Evolutionary conservation across 139 green algal genomes (phyloP).

Genomic region (Trebouxia sp.): DNA sequence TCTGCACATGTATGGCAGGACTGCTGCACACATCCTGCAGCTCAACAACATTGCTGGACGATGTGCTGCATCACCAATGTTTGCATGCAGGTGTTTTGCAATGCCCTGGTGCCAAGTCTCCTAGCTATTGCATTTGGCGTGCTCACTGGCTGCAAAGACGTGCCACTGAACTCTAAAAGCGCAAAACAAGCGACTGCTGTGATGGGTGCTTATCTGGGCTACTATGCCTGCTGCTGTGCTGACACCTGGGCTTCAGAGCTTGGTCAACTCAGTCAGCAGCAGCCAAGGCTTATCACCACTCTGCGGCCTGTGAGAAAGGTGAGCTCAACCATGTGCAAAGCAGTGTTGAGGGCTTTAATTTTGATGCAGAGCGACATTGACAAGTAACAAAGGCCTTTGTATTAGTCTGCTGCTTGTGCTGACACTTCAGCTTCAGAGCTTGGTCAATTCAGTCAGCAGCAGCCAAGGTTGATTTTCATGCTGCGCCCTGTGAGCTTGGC

Average conservation of each 20-base stretch:
- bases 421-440: slow-evolving; percentile 95
- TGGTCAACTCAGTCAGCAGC: slow-evolving; percentile 66
- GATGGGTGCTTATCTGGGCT: slow-evolving; percentile 34
- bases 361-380: no score
- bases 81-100: slow-evolving; percentile 46
- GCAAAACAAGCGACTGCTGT: not conserved
- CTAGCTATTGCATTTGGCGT: slow-evolving; percentile 29
- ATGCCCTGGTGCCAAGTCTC: slow-evolving; percentile 42
- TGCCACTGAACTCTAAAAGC: not conserved
- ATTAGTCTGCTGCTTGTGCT: slow-evolving; percentile 86
- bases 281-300: slow-evolving; percentile 85
- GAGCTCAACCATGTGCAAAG: slow-evolving; percentile 45
- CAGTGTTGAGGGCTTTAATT: not conserved
- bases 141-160: slow-evolving; percentile 32
- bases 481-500: slow-evolving; percentile 74
- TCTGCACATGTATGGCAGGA: no score
- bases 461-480: slow-evolving; percentile 84
- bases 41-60: no score
- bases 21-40: no score
- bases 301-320: slow-evolving; percentile 70
- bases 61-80: no score
- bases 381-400: no score
- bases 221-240: slow-evolving; percentile 88
- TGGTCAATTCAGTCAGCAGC: slow-evolving; percentile 65
- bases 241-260: slow-evolving; percentile 95